Percentiles rank a stretch among this genome's conserved stretches.
phyloP scores from a whole-genome alignment of 2,329 filamentous ascomycete genomes.

The Pleurostoma richardsiae region DNA sequence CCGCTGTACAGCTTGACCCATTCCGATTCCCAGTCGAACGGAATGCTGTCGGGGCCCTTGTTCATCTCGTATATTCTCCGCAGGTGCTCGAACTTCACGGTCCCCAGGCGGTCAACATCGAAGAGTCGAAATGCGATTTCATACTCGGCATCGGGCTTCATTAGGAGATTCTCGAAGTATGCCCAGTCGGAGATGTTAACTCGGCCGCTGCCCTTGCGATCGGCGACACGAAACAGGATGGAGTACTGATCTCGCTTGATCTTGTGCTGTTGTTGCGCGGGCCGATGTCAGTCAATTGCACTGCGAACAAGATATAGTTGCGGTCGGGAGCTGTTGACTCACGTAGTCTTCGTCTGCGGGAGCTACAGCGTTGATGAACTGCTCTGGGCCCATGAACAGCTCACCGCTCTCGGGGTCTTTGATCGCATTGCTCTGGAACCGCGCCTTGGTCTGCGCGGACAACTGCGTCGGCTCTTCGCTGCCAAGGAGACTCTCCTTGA shows the following conservation, averaged over 20 bases:
- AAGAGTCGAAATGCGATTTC: slow-evolving; percentile 98
- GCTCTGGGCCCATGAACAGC: slow-evolving; percentile 72
- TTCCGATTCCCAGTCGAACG: slow-evolving; percentile 95
- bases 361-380: slow-evolving; percentile 88
- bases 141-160: slow-evolving; percentile 95
- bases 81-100: slow-evolving; percentile 87
- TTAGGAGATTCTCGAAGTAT: slow-evolving; percentile 88
- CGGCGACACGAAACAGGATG: slow-evolving; percentile 88
- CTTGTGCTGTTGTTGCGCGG: slow-evolving; percentile 71
- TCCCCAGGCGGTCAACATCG: slow-evolving; percentile 76
- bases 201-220: slow-evolving; percentile 67
- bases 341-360: slow-evolving; percentile 88
- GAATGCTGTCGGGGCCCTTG: slow-evolving; percentile 78
- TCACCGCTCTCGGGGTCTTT: slow-evolving; percentile 74
- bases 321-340: slow-evolving; percentile 34
- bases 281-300: slow-evolving; percentile 4
- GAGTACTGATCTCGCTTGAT: slow-evolving; percentile 95
- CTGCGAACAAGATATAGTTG: background rate
- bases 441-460: slow-evolving; percentile 68
- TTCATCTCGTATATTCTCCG: slow-evolving; percentile 80
- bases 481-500: slow-evolving; percentile 78
- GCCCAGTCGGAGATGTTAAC: slow-evolving; percentile 83
- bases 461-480: slow-evolving; percentile 52
- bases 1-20: slow-evolving; percentile 96
- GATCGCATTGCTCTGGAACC: slow-evolving; percentile 71